These are phyloP conservation scores for Tillandsia fasciculata DNA, from an alignment of 176 grass and related monocot species.

Conservation along the genomic window DNA sequence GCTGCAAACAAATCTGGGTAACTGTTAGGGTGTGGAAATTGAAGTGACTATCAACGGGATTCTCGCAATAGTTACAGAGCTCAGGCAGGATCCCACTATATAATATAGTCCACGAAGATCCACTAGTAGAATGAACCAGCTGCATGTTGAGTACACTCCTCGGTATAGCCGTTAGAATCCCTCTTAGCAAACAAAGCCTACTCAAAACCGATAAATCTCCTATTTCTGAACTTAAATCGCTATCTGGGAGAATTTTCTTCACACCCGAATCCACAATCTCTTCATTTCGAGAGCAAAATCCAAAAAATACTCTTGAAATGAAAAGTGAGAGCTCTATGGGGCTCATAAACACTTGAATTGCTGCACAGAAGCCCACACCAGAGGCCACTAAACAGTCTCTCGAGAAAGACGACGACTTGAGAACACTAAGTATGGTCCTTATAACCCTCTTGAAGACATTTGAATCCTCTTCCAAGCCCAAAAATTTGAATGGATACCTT, in stretches of 20 bases:
- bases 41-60: slow-evolving; percentile 86
- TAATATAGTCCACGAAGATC: slow-evolving; percentile 63
- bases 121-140: slow-evolving; percentile 26
- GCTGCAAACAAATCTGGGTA: slow-evolving; percentile 95
- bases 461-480: slow-evolving; percentile 39
- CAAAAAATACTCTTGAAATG: slow-evolving; percentile 64
- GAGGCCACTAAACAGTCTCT: slow-evolving; percentile 94
- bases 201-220: slow-evolving; percentile 63
- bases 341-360: slow-evolving; percentile 66
- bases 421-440: slow-evolving; percentile 68
- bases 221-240: slow-evolving; percentile 46
- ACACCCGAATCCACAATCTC: slow-evolving; percentile 4
- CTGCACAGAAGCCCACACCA: slow-evolving; percentile 88
- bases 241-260: slow-evolving; percentile 25
- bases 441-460: slow-evolving; percentile 46
- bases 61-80: slow-evolving; percentile 87
- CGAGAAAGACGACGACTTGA: slow-evolving; percentile 77
- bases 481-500: slow-evolving; percentile 63
- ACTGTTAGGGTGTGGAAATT: slow-evolving; percentile 98
- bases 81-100: slow-evolving; percentile 82
- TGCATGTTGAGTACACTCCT: slow-evolving; percentile 53
- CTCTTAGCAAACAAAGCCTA: slow-evolving; percentile 90
- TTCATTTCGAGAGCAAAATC: slow-evolving; percentile 11
- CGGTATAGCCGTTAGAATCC: slow-evolving; percentile 79
- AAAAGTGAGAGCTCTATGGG: slow-evolving; percentile 47